Percentiles rank a stretch among this genome's conserved stretches.
Evolutionary conservation across 805 yeast species (phyloP).

Genomic region (Saccharomycopsis sp.): DNA sequence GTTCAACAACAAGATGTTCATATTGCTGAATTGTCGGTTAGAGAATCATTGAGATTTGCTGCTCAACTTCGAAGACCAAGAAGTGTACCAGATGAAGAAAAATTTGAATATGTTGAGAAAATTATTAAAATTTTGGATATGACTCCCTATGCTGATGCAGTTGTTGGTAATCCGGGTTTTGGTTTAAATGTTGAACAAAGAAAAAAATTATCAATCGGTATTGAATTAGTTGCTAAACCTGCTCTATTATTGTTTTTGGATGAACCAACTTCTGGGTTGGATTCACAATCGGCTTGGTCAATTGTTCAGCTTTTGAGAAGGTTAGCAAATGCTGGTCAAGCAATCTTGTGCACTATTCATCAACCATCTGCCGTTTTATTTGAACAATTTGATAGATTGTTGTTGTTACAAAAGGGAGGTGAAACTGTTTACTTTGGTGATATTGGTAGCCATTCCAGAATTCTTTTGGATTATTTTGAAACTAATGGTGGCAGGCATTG

Average conservation of each 20-base stretch:
- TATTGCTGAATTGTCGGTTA: slow-evolving; percentile 41
- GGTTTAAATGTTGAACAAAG: slow-evolving; percentile 49
- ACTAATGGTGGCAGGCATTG: slow-evolving; percentile 62
- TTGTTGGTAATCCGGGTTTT: slow-evolving; percentile 35
- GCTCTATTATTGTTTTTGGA: slow-evolving; percentile 44
- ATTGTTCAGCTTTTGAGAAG: slow-evolving; percentile 38
- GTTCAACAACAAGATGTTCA: slow-evolving; percentile 56
- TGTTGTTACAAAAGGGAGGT: slow-evolving; percentile 44
- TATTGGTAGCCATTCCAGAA: slow-evolving; percentile 45
- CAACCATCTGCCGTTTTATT: slow-evolving; percentile 47
- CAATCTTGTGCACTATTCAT: slow-evolving; percentile 47
- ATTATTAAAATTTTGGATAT: slow-evolving; percentile 44
- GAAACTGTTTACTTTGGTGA: slow-evolving; percentile 55
- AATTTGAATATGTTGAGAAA: slow-evolving; percentile 43
- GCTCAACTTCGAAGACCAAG: slow-evolving; percentile 42
- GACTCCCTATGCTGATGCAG: slow-evolving; percentile 45
- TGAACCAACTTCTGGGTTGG: slow-evolving; percentile 57
- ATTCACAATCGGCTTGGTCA: slow-evolving; percentile 48
- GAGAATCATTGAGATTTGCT: slow-evolving; percentile 45
- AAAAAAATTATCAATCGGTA: slow-evolving; percentile 45
- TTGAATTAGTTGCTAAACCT: slow-evolving; percentile 48
- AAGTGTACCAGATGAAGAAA: slow-evolving; percentile 35
- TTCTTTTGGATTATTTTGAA: slow-evolving; percentile 55
- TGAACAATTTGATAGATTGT: slow-evolving; percentile 38
- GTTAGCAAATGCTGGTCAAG: slow-evolving; percentile 40